Evolutionary conservation across 331 rosid species (phyloP), one percentile per base, ranked within the genome.

Genomic region (Acacia pycnantha): DNA sequence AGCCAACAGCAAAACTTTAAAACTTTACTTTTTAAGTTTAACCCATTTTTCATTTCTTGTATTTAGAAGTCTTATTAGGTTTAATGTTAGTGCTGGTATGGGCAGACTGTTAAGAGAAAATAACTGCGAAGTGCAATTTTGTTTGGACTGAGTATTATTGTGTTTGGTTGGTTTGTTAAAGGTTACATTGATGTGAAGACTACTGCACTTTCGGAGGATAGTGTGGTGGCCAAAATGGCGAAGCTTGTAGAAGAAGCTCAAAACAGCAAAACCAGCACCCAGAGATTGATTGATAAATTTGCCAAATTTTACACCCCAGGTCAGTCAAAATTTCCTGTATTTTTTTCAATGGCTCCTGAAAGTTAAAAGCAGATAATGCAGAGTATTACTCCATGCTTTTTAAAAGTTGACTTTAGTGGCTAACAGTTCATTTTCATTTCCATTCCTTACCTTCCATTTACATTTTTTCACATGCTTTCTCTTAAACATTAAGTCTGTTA

Each of bases 211-310:
- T 91, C 97, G 29, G 98, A 96, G 83, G 99, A 96, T 18, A 92
- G 97, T 84, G 92, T 89, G 74, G 97, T 96, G 82, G 94, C 99
- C 73, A 93, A 96, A 85, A 93, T 96, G 99, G 90, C 92, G 27
- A 92, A 89, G 87, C 95, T 96, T 48, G 99, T 96, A 1, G 97
- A 96, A 89, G 98, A 92, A 79, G 99, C 99, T 56, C 98, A 93
- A 61, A 93, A 91, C 88, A 92, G 93, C 82, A 96, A 93, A 87
- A 80, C 98, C 56, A 85, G 78, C 69, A 91, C 94, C 50, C 94
- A 96, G 75, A 91, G 90, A 78, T 76, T 92, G 84, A 92, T 96
- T 22, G 99, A 96, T 83, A 86, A 92, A 56, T 96, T 92, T 83
- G 87, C 98, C 47, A 89, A 87, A 84, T 93, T 84, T 89, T 96